phyloP scores from a whole-genome alignment of 495 filamentous ascomycete genomes.

The Lasiosphaeria hispida region DNA sequence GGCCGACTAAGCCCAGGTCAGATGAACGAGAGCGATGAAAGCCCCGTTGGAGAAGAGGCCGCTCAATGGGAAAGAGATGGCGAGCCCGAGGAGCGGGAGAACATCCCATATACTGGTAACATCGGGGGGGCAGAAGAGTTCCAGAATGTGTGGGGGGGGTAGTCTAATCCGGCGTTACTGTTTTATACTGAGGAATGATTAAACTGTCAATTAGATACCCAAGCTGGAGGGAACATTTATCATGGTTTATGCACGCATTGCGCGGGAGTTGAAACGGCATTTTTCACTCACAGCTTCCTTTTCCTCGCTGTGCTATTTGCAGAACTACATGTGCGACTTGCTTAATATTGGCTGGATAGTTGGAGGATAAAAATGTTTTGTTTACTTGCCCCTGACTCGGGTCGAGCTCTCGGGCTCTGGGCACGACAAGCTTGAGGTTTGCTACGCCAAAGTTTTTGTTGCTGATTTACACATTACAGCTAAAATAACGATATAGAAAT shows the following conservation, averaged over 20 bases:
- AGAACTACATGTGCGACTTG: too few relatives aligned
- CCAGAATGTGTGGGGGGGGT: slow-evolving; percentile 33
- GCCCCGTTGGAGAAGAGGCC: slow-evolving; percentile 14
- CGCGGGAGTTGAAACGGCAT: not conserved
- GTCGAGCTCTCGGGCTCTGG: not conserved
- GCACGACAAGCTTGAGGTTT: too few relatives aligned
- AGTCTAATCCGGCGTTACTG: not conserved
- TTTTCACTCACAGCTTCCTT: not conserved
- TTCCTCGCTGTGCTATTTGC: not conserved
- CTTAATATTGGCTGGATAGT: too few relatives aligned
- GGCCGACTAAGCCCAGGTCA: slow-evolving; percentile 8
- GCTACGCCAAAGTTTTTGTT: too few relatives aligned
- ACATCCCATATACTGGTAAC: slow-evolving; percentile 17
- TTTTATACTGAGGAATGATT: not conserved
- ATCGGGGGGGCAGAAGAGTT: slow-evolving; percentile 31
- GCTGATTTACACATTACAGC: too few relatives aligned
- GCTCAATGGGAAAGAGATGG: slow-evolving; percentile 19
- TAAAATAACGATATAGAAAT: too few relatives aligned
- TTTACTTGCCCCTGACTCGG: not conserved
- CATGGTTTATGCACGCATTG: not conserved
- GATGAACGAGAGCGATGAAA: slow-evolving; percentile 8
- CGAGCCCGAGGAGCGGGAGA: slow-evolving; percentile 2
- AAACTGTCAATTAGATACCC: slow-evolving; percentile 10
- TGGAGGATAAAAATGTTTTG: not conserved
- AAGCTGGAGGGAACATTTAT: not conserved